phyloP scores from a whole-genome alignment of 2,329 filamentous ascomycete species.

The Paraphaeosphaeria minitans region DNA sequence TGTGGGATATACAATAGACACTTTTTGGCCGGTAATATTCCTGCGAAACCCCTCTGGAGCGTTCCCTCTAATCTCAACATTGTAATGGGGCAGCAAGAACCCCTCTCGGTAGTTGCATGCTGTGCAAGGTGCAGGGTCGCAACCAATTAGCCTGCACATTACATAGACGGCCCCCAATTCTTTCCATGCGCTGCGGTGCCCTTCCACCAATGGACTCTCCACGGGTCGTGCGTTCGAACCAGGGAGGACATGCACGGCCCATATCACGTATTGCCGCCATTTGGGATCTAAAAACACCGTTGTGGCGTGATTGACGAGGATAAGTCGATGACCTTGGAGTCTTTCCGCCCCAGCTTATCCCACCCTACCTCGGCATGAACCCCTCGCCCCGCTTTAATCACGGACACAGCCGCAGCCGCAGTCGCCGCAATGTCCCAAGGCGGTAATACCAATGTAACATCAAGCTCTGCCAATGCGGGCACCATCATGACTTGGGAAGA shows the following conservation, averaged over 20 bases:
- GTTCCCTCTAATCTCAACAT: not conserved
- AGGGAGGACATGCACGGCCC: not conserved
- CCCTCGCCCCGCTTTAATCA: not conserved
- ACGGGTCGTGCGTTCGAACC: not conserved
- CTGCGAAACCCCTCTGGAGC: not conserved
- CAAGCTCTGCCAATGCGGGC: not conserved
- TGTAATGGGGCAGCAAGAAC: not conserved
- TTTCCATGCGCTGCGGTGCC: too few relatives aligned
- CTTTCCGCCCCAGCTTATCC: not conserved
- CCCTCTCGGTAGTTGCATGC: not conserved
- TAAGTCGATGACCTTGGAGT: not conserved
- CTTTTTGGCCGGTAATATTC: not conserved
- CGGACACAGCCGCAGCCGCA: not conserved
- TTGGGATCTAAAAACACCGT: too few relatives aligned
- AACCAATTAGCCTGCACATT: too few relatives aligned
- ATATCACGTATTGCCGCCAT: not conserved
- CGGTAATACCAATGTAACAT: not conserved
- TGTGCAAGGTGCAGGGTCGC: not conserved
- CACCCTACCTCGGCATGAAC: not conserved
- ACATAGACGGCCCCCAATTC: too few relatives aligned
- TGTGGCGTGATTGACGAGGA: not conserved
- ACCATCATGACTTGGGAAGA: not conserved
- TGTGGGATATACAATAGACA: not conserved
- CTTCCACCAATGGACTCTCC: not conserved
- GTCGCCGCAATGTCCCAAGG: not conserved